Evolutionary conservation across 768 basidiomycete genomes (phyloP), one percentile per base, ranked within the genome.

Genomic region (Lanmaoa pseudosensibilis): DNA sequence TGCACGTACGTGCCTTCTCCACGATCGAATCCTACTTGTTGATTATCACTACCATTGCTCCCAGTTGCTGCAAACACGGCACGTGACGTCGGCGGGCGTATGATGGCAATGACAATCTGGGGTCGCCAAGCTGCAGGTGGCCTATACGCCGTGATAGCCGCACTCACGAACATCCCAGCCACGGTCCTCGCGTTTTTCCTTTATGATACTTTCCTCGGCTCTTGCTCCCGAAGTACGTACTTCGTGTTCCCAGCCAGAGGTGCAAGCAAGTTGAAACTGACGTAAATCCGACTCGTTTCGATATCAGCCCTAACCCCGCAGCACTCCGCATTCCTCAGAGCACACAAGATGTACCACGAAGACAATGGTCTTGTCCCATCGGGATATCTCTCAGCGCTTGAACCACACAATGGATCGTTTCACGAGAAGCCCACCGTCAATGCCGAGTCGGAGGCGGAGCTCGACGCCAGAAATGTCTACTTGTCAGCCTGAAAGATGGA

Each of bases 141-240:
- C 18, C 59, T 65, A 7, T 88, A 87, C 63, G 79, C 83, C 2
- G 87, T 85, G 11, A 79, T 88, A 48, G 66, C 86, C 2, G 83
- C 87, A 2, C 76, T 88, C 33, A 82, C 83, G 5, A 88, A 85
- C 60, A 84, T 88, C 61, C 84, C 84, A 4, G 84, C 85, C 3
- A 88, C 80, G 15, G 50, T 86, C 30, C 69, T 85, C 46, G 84
- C 78, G 16, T 79, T 76, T 25, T 55, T 76, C 50, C 54, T 86
- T 27, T 86, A 88, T 52, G 83, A 86, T 58, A 55, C 79, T 10
- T 76, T 88, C 67, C 71, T 88, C 25, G 68, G 74, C 23, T 86
- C 87, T 65, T 82, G 82, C 12, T 79, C 81, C 58, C 72, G 85
- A 69, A 83, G 85, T 84, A 62, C 56, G 80, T 69, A 8, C 43